Conservation (phyloP, 2,329 filamentous ascomycete genomes). For the Alternaria gansuensis region DNA sequence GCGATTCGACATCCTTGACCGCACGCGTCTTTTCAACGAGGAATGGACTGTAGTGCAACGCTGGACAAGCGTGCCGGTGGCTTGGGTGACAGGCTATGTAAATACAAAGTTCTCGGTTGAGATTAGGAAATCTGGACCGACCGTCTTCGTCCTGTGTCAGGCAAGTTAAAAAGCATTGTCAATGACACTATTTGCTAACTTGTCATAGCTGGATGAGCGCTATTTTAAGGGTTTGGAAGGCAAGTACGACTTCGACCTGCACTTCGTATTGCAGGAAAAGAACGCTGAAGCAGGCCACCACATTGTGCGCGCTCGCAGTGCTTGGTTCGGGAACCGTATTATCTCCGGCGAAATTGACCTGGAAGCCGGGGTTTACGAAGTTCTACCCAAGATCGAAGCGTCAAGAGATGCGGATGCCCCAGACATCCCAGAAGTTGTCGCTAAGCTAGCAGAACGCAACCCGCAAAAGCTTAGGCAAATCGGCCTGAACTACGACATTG, state of each 20-base stretch:
- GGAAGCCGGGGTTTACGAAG: slow-evolving; percentile 75
- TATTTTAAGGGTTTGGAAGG: slow-evolving; percentile 67
- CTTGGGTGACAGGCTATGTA: slow-evolving; percentile 68
- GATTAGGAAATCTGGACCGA: slow-evolving; percentile 60
- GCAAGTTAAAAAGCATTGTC: slow-evolving; percentile 42
- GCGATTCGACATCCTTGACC: slow-evolving; percentile 66
- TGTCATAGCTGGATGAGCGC: slow-evolving; percentile 62
- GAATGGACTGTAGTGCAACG: slow-evolving; percentile 68
- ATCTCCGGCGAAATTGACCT: slow-evolving; percentile 80
- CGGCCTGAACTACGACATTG: slow-evolving; percentile 73
- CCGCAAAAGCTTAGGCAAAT: slow-evolving; percentile 68
- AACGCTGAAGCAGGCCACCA: slow-evolving; percentile 59
- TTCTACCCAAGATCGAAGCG: slow-evolving; percentile 77
- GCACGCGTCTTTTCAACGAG: slow-evolving; percentile 66
- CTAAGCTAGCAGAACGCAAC: slow-evolving; percentile 44
- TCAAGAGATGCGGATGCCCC: slow-evolving; percentile 59
- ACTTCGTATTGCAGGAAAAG: slow-evolving; percentile 66
- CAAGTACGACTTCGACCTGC: slow-evolving; percentile 65
- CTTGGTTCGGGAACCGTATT: slow-evolving; percentile 70
- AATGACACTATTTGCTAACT: slow-evolving; percentile 52
- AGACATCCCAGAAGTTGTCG: slow-evolving; percentile 71
- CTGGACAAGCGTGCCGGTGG: slow-evolving; percentile 67
- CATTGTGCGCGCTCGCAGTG: slow-evolving; percentile 61
- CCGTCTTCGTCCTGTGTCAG: slow-evolving; percentile 68
- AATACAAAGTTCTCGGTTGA: slow-evolving; percentile 68